Evolutionary conservation across 2,329 filamentous ascomycete species (phyloP).

Genomic region (Endoconidiophora laricicola): DNA sequence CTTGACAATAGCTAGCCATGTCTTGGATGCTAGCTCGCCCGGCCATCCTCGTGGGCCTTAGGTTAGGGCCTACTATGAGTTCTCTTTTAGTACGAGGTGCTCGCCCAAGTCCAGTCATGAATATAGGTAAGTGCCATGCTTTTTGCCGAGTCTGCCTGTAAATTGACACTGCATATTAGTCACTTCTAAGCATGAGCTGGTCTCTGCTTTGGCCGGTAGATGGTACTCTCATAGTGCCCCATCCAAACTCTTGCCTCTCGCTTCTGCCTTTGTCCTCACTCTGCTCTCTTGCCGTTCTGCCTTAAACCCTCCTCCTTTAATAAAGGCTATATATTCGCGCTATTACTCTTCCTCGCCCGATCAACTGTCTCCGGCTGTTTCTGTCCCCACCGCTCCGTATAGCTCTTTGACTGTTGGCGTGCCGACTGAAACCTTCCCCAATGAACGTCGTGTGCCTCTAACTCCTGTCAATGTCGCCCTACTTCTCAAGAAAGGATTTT

Average conservation of each 20-base stretch:
- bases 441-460: conserved; percentile 69
- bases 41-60: conserved; percentile 2
- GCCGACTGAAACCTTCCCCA: conserved; percentile 59
- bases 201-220: no score
- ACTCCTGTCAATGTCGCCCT: conserved; percentile 71
- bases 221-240: conserved; percentile 22
- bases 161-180: no score
- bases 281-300: no score
- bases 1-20: not conserved
- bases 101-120: conserved; percentile 4
- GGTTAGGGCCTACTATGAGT: not conserved
- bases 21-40: not conserved
- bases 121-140: no score
- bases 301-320: no score
- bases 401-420: conserved; percentile 59
- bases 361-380: conserved; percentile 9
- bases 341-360: no score
- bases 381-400: conserved; percentile 43
- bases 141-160: no score
- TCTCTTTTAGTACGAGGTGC: not conserved
- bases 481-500: conserved; percentile 72
- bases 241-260: conserved; percentile 16
- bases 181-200: no score
- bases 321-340: no score
- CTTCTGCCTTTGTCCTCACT: not conserved